Evolutionary conservation across 2,329 filamentous ascomycete species (phyloP), one percentile per base, ranked within the genome.

Genomic region (Fonsecaea multimorphosa): DNA sequence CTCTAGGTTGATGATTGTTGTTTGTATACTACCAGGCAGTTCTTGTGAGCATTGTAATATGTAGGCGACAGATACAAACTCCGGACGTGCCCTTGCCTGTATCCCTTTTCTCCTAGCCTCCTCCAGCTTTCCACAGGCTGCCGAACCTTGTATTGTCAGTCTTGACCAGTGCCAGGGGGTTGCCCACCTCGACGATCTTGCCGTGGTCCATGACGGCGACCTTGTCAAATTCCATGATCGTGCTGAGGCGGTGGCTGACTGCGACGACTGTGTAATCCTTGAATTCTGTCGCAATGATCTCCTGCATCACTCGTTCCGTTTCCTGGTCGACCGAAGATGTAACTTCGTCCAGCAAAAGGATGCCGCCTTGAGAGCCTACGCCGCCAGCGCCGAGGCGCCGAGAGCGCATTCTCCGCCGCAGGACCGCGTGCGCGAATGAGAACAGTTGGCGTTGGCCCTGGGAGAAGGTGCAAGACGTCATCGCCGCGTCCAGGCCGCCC

Each of bases 171-270:
- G 24, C 12, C 49, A 4, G 8, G 1, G 95, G 94, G 14, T 85
- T 85, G 74, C 91, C 94, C 68, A 97, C 82, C 84, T 98, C 93
- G 0, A 91, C 92, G 74, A 98, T 97, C 16, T 81, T 79, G 0
- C 94, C 94, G 46, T 88, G 84, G 73, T 97, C 93, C 93, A 98
- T 96, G 72, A 98, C 95, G 73, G 92, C 94, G 75, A 98, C 97
- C 51, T 93, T 88, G 77, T 98, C 94, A 78, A 97, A 97, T 27
- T 89, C 88, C 67, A 98, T 89, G 69, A 98, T 97, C 0, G 94
- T 98, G 74, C 91, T 89, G 73, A 97, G 82, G 5, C 93, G 85
- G 78, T 98, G 94, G 5, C 94, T 94, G 76, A 98, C 97, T 78
- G 93, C 97, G 22, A 98, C 81, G 55, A 98, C 80, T 1, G 94